These are phyloP conservation scores for Acanthamoeba triangularis DNA, from an alignment of 208 protist genomes.

Conservation along the genomic window DNA sequence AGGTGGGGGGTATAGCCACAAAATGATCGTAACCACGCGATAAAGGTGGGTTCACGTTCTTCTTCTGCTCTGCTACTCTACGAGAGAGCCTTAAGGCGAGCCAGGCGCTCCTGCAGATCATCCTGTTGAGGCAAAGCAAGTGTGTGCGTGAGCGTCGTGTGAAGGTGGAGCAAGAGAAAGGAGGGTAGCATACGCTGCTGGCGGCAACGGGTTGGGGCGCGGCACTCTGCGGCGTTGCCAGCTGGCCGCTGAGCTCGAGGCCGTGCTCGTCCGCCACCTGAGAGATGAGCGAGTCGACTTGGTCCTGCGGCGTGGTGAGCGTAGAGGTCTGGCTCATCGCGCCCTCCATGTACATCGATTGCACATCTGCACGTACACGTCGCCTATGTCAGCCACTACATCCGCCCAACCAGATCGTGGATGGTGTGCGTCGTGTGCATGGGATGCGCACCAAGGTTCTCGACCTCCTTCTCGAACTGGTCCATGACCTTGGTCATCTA, in stretches of 20 bases:
- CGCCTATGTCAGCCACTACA: slow-evolving; percentile 92
- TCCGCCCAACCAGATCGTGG: neutral
- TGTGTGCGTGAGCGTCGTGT: neutral
- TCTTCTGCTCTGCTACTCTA: neutral
- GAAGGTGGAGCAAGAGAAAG: neutral
- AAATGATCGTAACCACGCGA: too few relatives aligned
- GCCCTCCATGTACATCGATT: slow-evolving; percentile 65
- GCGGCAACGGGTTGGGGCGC: neutral
- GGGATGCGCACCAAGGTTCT: slow-evolving; percentile 95
- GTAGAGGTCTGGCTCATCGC: slow-evolving; percentile 61
- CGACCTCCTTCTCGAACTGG: slow-evolving; percentile 98
- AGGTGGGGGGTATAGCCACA: too few relatives aligned
- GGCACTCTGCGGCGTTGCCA: slow-evolving; percentile 18
- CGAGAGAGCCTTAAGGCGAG: slow-evolving; percentile 40
- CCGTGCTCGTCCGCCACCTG: slow-evolving; percentile 67
- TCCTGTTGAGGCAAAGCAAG: neutral
- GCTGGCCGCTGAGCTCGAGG: slow-evolving; percentile 49
- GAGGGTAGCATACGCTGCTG: neutral
- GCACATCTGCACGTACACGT: slow-evolving; percentile 90
- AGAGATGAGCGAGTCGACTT: slow-evolving; percentile 71
- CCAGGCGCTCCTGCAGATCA: slow-evolving; percentile 54
- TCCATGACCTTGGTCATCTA: slow-evolving; percentile 96
- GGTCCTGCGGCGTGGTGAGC: slow-evolving; percentile 67
- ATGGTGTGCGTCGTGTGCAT: neutral
- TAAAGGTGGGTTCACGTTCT: too few relatives aligned